Evolutionary conservation across 805 yeast species (phyloP).

Genomic region (Barnettozyma sucrosica): DNA sequence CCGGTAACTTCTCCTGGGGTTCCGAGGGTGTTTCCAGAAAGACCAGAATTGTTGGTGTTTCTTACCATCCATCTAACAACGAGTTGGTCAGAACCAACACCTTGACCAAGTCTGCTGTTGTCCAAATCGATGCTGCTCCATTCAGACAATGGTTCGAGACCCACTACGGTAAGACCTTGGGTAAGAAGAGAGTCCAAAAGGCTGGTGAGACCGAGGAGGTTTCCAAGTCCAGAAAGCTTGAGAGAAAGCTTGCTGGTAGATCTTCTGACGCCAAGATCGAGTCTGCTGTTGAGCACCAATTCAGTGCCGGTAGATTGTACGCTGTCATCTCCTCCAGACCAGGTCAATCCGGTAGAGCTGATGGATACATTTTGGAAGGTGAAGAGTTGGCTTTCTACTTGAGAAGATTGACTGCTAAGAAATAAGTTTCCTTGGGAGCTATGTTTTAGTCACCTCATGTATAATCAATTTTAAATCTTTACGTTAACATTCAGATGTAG

Average conservation of each 20-base stretch:
- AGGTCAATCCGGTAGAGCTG: constrained; percentile 99
- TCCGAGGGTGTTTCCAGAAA: constrained; percentile 98
- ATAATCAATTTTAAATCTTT: constrained; percentile 23
- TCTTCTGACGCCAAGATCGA: constrained; percentile 80
- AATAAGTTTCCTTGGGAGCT: constrained; percentile 45
- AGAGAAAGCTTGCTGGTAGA: constrained; percentile 93
- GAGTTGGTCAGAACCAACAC: constrained; percentile 99
- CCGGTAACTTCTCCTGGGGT: constrained; percentile 99
- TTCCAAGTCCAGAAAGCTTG: constrained; percentile 69
- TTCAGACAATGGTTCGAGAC: constrained; percentile 99
- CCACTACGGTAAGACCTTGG: constrained; percentile 92
- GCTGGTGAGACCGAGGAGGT: constrained; percentile 50
- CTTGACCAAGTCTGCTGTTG: constrained; percentile 97
- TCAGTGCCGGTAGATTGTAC: constrained; percentile 98
- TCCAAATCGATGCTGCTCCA: constrained; percentile 99
- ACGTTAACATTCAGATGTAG: constrained; percentile 15
- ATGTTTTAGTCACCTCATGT: constrained; percentile 18
- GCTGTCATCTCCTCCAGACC: constrained; percentile 99
- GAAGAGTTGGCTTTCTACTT: constrained; percentile 99
- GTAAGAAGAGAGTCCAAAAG: constrained; percentile 65
- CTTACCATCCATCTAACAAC: constrained; percentile 99
- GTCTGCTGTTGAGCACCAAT: constrained; percentile 89
- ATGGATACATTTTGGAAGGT: constrained; percentile 99
- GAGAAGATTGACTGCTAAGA: constrained; percentile 99
- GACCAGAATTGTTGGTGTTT: constrained; percentile 98